Base-by-base conservation (phyloP, 352 stramenopile genomes). In the Globisporangium okanoganense region DNA sequence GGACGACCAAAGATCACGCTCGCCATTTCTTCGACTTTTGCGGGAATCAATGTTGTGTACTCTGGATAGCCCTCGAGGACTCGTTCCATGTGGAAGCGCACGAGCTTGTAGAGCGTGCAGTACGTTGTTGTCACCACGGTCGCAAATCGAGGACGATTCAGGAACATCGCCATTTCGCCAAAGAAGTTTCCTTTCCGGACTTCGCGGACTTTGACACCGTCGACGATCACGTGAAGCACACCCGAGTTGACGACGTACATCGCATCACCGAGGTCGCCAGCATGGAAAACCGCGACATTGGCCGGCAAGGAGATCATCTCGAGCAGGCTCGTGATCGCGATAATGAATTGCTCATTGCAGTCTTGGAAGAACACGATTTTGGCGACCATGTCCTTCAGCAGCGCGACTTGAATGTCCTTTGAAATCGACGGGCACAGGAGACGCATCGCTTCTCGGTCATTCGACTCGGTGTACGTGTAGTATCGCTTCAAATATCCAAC, bases 221-320 rank as follows among this genome's bases (percentile, higher is more conserved):
- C 62, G 14, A 86, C 72, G 0, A 87, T 45, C 16, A 91, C 78
- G n/a, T 85, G 69, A 0, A 89, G 67, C 0, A 91, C 82, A 4
- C 79, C 81, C 0, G 79, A 82, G 47, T 88, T 84, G 0, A 91
- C 79, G 25, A 88, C 59, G 45, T 84, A 88, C 81, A 91, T 91
- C 3, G 78, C 71, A 65, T 91, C 77, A 13, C 81, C 79, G 68
- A 60, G 49, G 12, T 88, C 79, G 0, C 74, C 76, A 3, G 58
- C 61, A 16, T 73, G 64, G 51, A 88, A 91, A 3, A 91, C 50
- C 2, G 78, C 41, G 16, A 79, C 73, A 13, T 73, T 73, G 0
- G 78, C 79, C 6, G 81, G 79, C 7, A 91, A 60, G 13, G 79
- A 87, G 18, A 84, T 73, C 65, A 88, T 72, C 44, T 88, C 76